phyloP scores from a whole-genome alignment of 805 yeast genomes.

The Lipomyces mesembrius region DNA sequence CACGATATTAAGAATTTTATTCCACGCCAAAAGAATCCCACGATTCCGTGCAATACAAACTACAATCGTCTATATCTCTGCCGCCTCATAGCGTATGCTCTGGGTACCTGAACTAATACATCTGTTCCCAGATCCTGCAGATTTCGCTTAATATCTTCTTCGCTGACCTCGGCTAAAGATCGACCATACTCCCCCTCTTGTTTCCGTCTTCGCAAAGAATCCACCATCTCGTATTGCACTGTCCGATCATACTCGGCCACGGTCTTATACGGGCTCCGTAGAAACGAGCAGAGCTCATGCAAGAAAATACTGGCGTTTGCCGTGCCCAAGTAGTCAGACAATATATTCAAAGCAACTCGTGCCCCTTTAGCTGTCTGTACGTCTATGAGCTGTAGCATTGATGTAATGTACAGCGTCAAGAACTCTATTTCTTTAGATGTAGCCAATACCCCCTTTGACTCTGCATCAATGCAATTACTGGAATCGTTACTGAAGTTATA shows the following conservation, averaged over 20 bases:
- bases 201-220: background rate
- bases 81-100: slow-evolving; percentile 17
- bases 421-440: slow-evolving; percentile 26
- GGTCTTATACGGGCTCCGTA: slow-evolving; percentile 27
- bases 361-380: slow-evolving; percentile 22
- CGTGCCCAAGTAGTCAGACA: slow-evolving; percentile 28
- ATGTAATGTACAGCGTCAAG: slow-evolving; percentile 17
- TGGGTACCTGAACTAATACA: slow-evolving; percentile 21
- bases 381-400: slow-evolving; percentile 26
- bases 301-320: slow-evolving; percentile 18
- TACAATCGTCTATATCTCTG: background rate
- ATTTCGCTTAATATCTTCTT: slow-evolving; percentile 11
- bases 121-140: slow-evolving; percentile 13
- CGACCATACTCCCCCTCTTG: slow-evolving; percentile 8
- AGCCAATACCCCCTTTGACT: background rate
- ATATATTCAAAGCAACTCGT: slow-evolving; percentile 6
- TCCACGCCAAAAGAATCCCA: background rate
- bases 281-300: slow-evolving; percentile 27
- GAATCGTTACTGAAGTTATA: background rate
- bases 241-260: slow-evolving; percentile 28
- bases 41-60: background rate
- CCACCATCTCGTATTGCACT: slow-evolving; percentile 23
- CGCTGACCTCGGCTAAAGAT: slow-evolving; percentile 5
- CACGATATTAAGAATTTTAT: background rate
- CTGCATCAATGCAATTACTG: background rate